Base-by-base conservation (phyloP, 352 stramenopile genomes). In the Globisporangium canariense region DNA sequence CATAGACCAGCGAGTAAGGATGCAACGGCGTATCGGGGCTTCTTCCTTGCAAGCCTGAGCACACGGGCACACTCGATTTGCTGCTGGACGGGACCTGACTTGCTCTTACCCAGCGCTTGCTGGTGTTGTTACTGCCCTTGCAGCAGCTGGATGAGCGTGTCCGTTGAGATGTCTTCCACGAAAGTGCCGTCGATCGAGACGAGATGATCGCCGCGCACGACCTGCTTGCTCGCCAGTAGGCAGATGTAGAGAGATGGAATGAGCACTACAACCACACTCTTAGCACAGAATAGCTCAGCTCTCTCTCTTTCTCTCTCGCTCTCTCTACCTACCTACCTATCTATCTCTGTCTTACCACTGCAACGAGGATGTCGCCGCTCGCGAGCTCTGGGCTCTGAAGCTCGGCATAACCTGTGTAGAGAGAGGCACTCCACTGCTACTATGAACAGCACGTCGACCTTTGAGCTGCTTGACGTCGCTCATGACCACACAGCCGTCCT, bases 331-430 rank as follows among this genome's bases (percentile, higher is more conserved):
- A 25, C 22, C 25, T 28, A 28, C 25, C 25, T 28, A 28, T 28
- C 25, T 28, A 28, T 28, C 25, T 28, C 25, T 43, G 41, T 47
- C 3, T 40, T 54, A 75, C 71, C 52, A 79, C 68, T 20, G 71
- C 56, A 4, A 82, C 71, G 14, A 82, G 62, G 32, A 82, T 65
- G 13, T 79, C 72, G 18, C 75, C 74, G 20, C 41, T 43, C 10
- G 58, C 28, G 13, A 81, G 65, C 25, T 65, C 65, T 46, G 74
- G 69, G 52, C 56, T 77, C 38, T 55, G 64, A 0, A 71, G 41
- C 43, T 81, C 71, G 0, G 51, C 71, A 22, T 74, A 74, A 13
- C 74, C 73, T 79, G 57, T n/a, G 16, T 22, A 20, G 6, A 36
- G n/a, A 53, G 40, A 58, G 13, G 38, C 14, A 8, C 14, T 2